Percentiles rank a stretch among this genome's conserved stretches.
Evolutionary conservation across 345 rosid species (phyloP).

Genomic region (Laguncularia racemosa): DNA sequence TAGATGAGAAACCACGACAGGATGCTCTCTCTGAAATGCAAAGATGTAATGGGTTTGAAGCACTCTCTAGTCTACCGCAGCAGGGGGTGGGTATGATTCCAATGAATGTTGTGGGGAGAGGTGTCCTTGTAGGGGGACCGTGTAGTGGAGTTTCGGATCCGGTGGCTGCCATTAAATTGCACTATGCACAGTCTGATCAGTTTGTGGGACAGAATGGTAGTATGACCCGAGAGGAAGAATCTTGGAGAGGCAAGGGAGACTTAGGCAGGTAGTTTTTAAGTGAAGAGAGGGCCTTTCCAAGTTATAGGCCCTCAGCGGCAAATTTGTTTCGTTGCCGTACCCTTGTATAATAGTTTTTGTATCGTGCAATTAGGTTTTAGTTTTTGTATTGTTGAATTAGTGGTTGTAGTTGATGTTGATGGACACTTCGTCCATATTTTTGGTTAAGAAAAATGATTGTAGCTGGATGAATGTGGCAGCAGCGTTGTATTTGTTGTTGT

Average conservation of each 20-base stretch:
- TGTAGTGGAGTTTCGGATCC: constrained; percentile 50
- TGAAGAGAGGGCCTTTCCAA: constrained; percentile 15
- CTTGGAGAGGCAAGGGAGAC: constrained; percentile 55
- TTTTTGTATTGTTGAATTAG: constrained; percentile 8
- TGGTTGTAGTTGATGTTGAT: constrained; percentile 32
- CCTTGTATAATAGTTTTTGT: constrained; percentile 43
- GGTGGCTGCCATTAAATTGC: constrained; percentile 54
- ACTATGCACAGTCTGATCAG: constrained; percentile 40
- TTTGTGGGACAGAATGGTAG: constrained; percentile 30
- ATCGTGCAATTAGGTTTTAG: constrained; percentile 18
- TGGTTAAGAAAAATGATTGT: constrained; percentile 8
- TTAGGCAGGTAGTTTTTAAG: constrained; percentile 41
- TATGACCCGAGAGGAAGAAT: constrained; percentile 40
- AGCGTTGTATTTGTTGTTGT: constrained; percentile 43
- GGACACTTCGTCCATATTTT: constrained; percentile 20
- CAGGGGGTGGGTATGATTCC: constrained; percentile 40
- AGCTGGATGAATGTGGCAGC: constrained; percentile 36
- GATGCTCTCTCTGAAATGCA: constrained; percentile 33
- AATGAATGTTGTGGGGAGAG: constrained; percentile 38
- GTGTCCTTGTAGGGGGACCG: constrained; percentile 29
- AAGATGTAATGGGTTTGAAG: constrained; percentile 42
- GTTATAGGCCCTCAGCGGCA: constrained; percentile 6
- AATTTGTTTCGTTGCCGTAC: constrained; percentile 16
- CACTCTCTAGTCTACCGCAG: constrained; percentile 34
- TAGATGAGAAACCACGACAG: constrained; percentile 42